These are phyloP conservation scores for Uronychia setigera DNA, from an alignment of 73 alveolate genomes.

Conservation along the genomic window DNA sequence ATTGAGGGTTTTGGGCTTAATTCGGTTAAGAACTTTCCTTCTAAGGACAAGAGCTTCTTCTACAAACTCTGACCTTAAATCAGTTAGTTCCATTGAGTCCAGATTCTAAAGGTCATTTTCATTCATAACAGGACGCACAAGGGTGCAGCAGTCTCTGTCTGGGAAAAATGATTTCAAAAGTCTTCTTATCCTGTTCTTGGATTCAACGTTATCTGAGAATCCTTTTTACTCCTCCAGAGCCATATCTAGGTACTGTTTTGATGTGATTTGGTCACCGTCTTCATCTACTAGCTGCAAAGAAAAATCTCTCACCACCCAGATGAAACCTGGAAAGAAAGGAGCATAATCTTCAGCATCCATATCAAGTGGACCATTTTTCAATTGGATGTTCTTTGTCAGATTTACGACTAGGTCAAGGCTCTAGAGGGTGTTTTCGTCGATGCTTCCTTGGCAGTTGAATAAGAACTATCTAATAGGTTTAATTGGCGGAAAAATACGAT, in stretches of 20 bases:
- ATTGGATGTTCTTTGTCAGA: constrained; percentile 79
- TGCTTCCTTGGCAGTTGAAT: constrained; percentile 90
- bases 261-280: constrained; percentile 75
- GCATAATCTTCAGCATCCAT: constrained; percentile 90
- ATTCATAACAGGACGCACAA: constrained; percentile 92
- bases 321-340: constrained; percentile 84
- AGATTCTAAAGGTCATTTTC: constrained; percentile 87
- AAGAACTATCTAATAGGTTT: constrained; percentile 46
- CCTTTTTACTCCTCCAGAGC: constrained; percentile 82
- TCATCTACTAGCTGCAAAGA: constrained; percentile 75
- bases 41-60: constrained; percentile 76
- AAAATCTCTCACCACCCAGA: constrained; percentile 83
- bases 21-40: constrained; percentile 86
- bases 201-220: constrained; percentile 78
- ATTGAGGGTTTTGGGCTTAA: constrained; percentile 12
- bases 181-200: constrained; percentile 89
- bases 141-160: constrained; percentile 96
- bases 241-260: constrained; percentile 91
- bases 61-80: constrained; percentile 91
- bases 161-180: constrained; percentile 84
- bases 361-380: constrained; percentile 67
- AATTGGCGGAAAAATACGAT: constrained; percentile 27
- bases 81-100: constrained; percentile 54
- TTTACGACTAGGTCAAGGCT: constrained; percentile 84
- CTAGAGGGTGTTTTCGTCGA: constrained; percentile 90